Evolutionary conservation across 345 rosid genomes (phyloP), one percentile per base, ranked within the genome.

Genomic region (Capsella bursapastoris): DNA sequence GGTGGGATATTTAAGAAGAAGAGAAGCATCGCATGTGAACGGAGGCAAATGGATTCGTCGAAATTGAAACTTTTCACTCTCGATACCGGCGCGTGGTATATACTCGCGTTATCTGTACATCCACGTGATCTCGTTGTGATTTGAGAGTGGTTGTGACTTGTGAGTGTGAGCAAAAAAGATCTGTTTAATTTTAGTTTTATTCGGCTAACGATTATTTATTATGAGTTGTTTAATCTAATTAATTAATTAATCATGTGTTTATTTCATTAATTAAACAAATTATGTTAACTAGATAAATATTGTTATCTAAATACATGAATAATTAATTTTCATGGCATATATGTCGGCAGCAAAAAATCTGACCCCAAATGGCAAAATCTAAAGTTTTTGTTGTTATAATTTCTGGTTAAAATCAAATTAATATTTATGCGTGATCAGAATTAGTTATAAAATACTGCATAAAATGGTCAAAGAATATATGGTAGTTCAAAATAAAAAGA

Each of bases 1-100:
- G 80, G 71, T 76, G 80, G 80, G 66, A 77, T 76, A 70, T 77
- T 70, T 77, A 77, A 47, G 71, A 70, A 29, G 38, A 58, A 51
- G 50, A 13, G 25, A n/a, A 6, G 65, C 55, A 56, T 27, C 40
- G 60, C 75, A 69, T 70, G 71, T 76, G 70, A 35, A 69, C 28
- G 37, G 65, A 63, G 59, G 74, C 74, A 51, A 65, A 35, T 66
- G n/a, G 64, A 0, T 66, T 75, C 73, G 28, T 16, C 61, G 38
- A 29, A 4, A 37, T 8, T 38, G 3, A 7, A 16, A 25, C 7
- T 2, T 15, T 10, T 0, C 49, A 68, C 51, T 5, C 70, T 45
- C 68, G 0, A 0, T 5, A 15, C 0, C 1, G 27, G 68, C 62
- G 62, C 67, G 73, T 75, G 47, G 4, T 12, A 0, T 57, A 0